Evolutionary conservation across 2,329 filamentous ascomycete genomes (phyloP), one percentile per base, ranked within the genome.

Genomic region (Penicillium concentricum): DNA sequence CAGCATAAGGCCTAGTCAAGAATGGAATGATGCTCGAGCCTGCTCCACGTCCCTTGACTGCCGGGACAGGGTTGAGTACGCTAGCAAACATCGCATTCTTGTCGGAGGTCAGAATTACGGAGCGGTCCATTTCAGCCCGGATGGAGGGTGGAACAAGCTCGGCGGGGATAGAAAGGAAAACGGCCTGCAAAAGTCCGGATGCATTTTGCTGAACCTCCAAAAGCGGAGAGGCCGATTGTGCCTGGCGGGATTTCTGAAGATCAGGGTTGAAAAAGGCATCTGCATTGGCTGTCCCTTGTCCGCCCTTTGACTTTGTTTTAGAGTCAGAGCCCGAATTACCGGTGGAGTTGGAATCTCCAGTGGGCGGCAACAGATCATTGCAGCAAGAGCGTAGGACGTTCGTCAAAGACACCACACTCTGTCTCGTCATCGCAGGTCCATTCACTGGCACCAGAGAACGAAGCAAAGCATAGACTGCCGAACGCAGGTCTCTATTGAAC

Each of bases 1-100:
- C 72, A 0, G 86, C 80, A 66, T 86, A 90, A 49, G 84, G 82
- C 53, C 86, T 82, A 8, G 86, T 84, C 26, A 97, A 77, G 66
- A 96, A 89, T 0, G 93, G 92, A 46, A 96, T 75, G 46, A 96
- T 87, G 71, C 88, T 94, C 28, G 89, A 81, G 58, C 86, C 84
- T 50, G 84, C 82, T 38, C 76, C 78, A 61, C 84, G 79, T 41
- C 87, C 83, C 69, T 86, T 81, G 67, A 84, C 78, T 67, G 86
- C 79, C 60, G 85, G 77, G 72, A 87, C 84, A 0, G 91, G 90
- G 72, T 94, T 91, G 57, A 97, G 78, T 13, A 95, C 86, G 71
- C 91, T 93, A 6, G 91, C 86, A 12, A 94, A 69, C 83, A 97
- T 90, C 41, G 89, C 88, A 32, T 87, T 80, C 68, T 86, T 87